Evolutionary conservation across 2,329 filamentous ascomycete genomes (phyloP).

Genomic region (Endothia cerciana): DNA sequence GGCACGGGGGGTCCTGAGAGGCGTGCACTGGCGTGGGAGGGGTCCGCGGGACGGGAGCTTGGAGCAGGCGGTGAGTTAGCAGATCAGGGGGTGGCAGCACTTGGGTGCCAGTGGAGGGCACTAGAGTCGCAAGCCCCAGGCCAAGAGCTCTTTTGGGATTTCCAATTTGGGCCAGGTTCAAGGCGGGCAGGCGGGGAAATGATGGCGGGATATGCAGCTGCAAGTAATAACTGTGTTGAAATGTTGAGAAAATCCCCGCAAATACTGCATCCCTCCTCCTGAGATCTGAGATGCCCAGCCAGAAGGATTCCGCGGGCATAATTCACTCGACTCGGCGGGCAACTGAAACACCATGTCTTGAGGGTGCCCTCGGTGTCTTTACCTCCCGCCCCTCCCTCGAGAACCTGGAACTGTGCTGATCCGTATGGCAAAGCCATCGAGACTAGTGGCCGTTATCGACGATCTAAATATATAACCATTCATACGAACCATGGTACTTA

Average conservation of each 20-base stretch:
- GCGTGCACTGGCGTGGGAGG: constrained; percentile 1
- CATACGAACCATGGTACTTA: background rate
- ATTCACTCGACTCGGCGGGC: background rate
- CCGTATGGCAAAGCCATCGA: background rate
- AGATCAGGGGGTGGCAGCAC: background rate
- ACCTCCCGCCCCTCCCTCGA: background rate
- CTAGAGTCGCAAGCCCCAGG: constrained; percentile 4
- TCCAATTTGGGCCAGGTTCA: background rate
- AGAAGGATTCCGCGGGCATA: background rate
- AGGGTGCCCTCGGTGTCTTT: background rate
- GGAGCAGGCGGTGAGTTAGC: constrained; percentile 10
- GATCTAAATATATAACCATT: background rate
- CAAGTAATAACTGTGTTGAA: constrained; percentile 15
- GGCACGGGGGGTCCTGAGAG: background rate
- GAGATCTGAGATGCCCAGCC: too few relatives aligned
- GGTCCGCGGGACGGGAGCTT: constrained; percentile 16
- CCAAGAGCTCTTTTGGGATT: background rate
- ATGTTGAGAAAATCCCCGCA: constrained; percentile 14
- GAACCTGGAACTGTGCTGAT: background rate
- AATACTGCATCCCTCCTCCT: background rate
- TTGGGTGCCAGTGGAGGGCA: background rate
- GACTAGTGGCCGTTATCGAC: background rate
- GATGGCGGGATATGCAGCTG: constrained; percentile 12
- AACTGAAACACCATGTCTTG: background rate
- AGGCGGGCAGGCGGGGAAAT: constrained; percentile 11